These are phyloP conservation scores for Bathelium albidoporum DNA, from an alignment of 495 filamentous ascomycete genomes.

Conservation along the genomic window DNA sequence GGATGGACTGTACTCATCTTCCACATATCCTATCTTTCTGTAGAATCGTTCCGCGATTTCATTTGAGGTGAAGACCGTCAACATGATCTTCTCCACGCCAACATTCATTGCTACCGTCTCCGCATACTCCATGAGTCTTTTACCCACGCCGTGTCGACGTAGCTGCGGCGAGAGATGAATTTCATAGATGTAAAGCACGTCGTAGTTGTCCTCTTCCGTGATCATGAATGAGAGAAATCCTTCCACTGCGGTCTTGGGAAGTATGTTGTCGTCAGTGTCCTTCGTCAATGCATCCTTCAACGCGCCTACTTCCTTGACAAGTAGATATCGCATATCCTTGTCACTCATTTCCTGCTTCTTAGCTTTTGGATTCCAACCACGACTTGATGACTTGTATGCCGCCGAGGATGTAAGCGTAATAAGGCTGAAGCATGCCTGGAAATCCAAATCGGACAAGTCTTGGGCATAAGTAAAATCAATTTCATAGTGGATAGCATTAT, in stretches of 20 bases:
- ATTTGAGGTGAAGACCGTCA: constrained; percentile 72
- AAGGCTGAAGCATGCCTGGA: constrained; percentile 59
- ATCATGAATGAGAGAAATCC: constrained; percentile 79
- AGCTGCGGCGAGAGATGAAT: constrained; percentile 55
- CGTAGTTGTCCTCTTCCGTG: constrained; percentile 47
- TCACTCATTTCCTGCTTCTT: constrained; percentile 72
- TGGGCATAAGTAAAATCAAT: constrained; percentile 40
- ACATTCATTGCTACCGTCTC: constrained; percentile 24
- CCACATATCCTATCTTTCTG: constrained; percentile 51
- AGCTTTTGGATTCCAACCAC: constrained; percentile 57
- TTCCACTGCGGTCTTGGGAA: constrained; percentile 1
- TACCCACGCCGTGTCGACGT: constrained; percentile 40
- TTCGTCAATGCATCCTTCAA: not conserved
- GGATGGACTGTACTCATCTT: not conserved
- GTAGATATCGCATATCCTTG: constrained; percentile 41
- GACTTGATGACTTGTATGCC: constrained; percentile 54
- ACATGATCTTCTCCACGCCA: constrained; percentile 63
- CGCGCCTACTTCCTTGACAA: constrained; percentile 13
- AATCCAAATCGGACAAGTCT: constrained; percentile 40
- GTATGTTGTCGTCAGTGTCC: not conserved
- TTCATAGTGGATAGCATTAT: constrained; percentile 20
- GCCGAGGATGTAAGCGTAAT: constrained; percentile 56
- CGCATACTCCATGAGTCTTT: constrained; percentile 24
- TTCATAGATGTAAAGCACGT: constrained; percentile 84
- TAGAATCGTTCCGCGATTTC: constrained; percentile 54